phyloP scores from a whole-genome alignment of 345 rosid species.

The Tarenaya hassleriana region DNA sequence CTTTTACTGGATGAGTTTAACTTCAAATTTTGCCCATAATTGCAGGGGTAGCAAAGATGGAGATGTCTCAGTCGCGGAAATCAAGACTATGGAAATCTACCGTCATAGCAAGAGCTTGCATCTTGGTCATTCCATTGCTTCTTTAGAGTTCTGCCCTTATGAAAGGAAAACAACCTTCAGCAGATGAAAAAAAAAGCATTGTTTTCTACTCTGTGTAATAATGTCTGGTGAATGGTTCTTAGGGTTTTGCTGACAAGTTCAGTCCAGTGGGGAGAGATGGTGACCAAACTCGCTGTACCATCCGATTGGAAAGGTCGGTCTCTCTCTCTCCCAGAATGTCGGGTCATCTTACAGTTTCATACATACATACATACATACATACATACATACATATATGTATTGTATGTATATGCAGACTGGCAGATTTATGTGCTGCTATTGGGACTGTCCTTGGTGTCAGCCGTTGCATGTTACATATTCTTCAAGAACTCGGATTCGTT shows the following conservation, averaged over 20 bases:
- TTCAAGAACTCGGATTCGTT: conserved; percentile 82
- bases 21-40: neutral
- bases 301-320: conserved; percentile 99
- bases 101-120: conserved; percentile 92
- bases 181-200: too few species aligned
- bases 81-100: conserved; percentile 85
- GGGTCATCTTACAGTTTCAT: too few species aligned
- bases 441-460: conserved; percentile 80
- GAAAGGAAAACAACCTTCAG: conserved; percentile 53
- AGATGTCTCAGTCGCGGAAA: conserved; percentile 68
- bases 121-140: conserved; percentile 58
- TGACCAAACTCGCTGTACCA: conserved; percentile 78
- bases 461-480: conserved; percentile 64
- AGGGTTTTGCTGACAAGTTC: conserved; percentile 85
- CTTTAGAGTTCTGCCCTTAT: conserved; percentile 77
- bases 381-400: neutral
- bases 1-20: neutral
- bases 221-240: conserved; percentile 12
- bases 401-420: conserved; percentile 82
- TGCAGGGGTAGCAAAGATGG: conserved; percentile 91
- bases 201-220: too few species aligned
- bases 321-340: too few species aligned
- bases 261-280: conserved; percentile 71
- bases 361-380: too few species aligned
- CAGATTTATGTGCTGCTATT: conserved; percentile 71